Evolutionary conservation across 1,139 yeast species (phyloP).

Genomic region (Hansenula sp.): DNA sequence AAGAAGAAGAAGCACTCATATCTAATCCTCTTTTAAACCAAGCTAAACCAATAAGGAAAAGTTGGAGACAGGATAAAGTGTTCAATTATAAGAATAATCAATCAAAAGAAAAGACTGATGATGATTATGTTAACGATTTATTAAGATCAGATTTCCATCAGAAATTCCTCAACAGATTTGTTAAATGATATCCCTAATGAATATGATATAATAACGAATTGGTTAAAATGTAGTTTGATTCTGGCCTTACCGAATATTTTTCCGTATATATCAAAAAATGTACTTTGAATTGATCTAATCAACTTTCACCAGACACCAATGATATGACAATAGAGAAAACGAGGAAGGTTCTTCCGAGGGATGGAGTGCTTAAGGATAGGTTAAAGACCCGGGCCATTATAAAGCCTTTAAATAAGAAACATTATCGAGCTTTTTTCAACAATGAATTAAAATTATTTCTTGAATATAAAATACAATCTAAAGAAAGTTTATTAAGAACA

Average conservation of each 20-base stretch:
- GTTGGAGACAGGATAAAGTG: slow-evolving; percentile 47
- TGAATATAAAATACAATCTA: background rate
- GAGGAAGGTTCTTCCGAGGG: background rate
- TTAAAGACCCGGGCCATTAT: background rate
- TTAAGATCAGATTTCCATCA: slow-evolving; percentile 67
- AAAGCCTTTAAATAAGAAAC: background rate
- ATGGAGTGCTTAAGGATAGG: background rate
- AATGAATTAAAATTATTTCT: slow-evolving; percentile 6
- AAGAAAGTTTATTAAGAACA: background rate
- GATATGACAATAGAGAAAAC: background rate
- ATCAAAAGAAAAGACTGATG: slow-evolving; percentile 19
- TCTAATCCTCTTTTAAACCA: slow-evolving; percentile 42
- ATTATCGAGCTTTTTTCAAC: slow-evolving; percentile 5
- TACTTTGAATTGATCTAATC: background rate
- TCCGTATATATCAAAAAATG: background rate
- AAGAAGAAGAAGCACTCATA: slow-evolving; percentile 29
- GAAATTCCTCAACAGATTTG: slow-evolving; percentile 62
- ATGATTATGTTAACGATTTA: slow-evolving; percentile 59
- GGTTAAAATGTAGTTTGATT: no score
- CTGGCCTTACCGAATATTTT: background rate
- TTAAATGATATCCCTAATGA: slow-evolving; percentile 32
- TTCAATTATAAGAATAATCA: slow-evolving; percentile 34
- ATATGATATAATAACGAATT: no score
- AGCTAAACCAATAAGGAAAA: slow-evolving; percentile 30
- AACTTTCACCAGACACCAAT: background rate